Evolutionary conservation across 768 basidiomycete genomes (phyloP).

Genomic region (Phylloporus sp.): DNA sequence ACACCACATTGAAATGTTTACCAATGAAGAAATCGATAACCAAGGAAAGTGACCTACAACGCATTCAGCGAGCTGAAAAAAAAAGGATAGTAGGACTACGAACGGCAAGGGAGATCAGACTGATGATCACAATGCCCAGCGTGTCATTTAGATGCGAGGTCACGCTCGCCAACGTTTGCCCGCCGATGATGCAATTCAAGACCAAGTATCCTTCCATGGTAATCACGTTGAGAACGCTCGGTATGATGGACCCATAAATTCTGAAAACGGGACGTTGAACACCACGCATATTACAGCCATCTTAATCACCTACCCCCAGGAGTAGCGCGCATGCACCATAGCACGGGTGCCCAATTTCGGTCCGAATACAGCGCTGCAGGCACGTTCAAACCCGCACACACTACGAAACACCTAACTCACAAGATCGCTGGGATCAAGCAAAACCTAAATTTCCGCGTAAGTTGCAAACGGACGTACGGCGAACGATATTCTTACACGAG

Average conservation of each 20-base stretch:
- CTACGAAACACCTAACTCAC: slow-evolving; percentile 23
- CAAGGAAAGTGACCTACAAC: slow-evolving; percentile 55
- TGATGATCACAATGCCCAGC: slow-evolving; percentile 31
- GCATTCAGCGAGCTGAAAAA: background rate
- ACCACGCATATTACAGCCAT: slow-evolving; percentile 4
- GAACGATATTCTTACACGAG: slow-evolving; percentile 32
- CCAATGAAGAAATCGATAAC: slow-evolving; percentile 58
- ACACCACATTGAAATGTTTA: slow-evolving; percentile 17
- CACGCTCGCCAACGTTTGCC: slow-evolving; percentile 53
- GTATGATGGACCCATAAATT: slow-evolving; percentile 36
- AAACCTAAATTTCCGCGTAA: slow-evolving; percentile 18
- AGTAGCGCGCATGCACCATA: slow-evolving; percentile 53
- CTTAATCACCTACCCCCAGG: slow-evolving; percentile 39
- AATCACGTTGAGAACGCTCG: slow-evolving; percentile 45
- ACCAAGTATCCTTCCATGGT: slow-evolving; percentile 53
- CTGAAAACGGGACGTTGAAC: slow-evolving; percentile 21
- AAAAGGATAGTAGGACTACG: slow-evolving; percentile 2
- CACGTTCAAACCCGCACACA: background rate
- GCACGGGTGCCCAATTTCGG: slow-evolving; percentile 53
- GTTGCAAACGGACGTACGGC: background rate
- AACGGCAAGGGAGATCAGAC: slow-evolving; percentile 29
- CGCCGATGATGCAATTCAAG: slow-evolving; percentile 57
- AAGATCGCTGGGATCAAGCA: slow-evolving; percentile 37
- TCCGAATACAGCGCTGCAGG: slow-evolving; percentile 43
- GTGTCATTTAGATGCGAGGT: slow-evolving; percentile 28